Evolutionary conservation across 1,284 basidiomycete genomes (phyloP).

Genomic region (Blastosporella zonata): DNA sequence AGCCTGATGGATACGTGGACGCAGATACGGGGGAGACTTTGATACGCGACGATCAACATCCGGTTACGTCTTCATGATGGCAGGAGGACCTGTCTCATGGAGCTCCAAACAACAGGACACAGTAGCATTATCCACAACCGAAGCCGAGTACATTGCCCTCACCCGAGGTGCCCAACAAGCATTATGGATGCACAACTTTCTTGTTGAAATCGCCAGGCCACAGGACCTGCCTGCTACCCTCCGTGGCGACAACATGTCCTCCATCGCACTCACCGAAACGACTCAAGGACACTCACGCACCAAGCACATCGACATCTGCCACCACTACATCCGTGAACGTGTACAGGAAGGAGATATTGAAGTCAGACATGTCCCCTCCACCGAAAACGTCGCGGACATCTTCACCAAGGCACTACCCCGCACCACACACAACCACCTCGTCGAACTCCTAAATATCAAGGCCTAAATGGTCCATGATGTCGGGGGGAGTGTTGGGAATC

Average conservation of each 20-base stretch:
- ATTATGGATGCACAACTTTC: too few relatives aligned
- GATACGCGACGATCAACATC: background rate
- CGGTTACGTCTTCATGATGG: background rate
- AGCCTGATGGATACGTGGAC: conserved; percentile 32
- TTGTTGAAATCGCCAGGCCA: too few relatives aligned
- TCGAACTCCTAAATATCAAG: background rate
- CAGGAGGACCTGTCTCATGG: background rate
- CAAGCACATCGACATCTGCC: conserved; percentile 38
- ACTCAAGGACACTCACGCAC: too few relatives aligned
- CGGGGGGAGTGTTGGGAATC: background rate
- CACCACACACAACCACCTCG: background rate
- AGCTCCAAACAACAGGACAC: background rate
- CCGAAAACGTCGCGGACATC: conserved; percentile 37
- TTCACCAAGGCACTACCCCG: conserved; percentile 34
- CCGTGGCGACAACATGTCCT: background rate
- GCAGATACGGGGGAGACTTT: background rate
- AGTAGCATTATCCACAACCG: background rate
- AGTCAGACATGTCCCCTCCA: conserved; percentile 11
- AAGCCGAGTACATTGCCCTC: conserved; percentile 1
- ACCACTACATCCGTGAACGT: conserved; percentile 38
- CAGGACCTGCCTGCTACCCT: background rate
- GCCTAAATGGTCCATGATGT: background rate
- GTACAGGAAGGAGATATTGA: conserved; percentile 27
- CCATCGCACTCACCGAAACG: background rate
- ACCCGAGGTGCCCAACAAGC: background rate